Evolutionary conservation across 2,329 filamentous ascomycete genomes (phyloP).

Genomic region (Diaporthe citriasiana): DNA sequence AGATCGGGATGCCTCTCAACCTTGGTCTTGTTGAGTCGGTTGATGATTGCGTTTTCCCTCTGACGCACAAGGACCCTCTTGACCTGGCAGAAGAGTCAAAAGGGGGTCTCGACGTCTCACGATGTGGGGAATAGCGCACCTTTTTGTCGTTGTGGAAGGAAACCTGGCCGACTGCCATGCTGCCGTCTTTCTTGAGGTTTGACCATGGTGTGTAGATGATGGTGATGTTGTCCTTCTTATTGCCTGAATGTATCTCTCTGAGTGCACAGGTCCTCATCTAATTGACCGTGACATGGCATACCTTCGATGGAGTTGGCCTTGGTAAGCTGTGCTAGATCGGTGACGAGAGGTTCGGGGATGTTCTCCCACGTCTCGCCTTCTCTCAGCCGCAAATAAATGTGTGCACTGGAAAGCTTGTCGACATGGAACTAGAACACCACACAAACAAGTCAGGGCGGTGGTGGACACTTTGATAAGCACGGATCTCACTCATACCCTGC

Average conservation of each 20-base stretch:
- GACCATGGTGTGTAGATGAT: slow-evolving; percentile 97
- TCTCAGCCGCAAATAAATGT: slow-evolving; percentile 91
- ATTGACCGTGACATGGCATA: slow-evolving; percentile 50
- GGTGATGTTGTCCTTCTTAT: slow-evolving; percentile 98
- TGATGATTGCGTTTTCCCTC: slow-evolving; percentile 91
- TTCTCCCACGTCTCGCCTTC: slow-evolving; percentile 87
- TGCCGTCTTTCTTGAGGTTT: slow-evolving; percentile 94
- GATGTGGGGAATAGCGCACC: slow-evolving; percentile 50
- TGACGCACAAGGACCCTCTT: slow-evolving; percentile 84
- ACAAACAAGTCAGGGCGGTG: slow-evolving; percentile 27
- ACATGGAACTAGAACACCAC: slow-evolving; percentile 81
- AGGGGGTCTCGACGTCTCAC: background rate
- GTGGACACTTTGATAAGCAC: background rate
- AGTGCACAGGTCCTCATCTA: background rate
- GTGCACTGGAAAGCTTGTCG: slow-evolving; percentile 96
- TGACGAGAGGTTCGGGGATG: slow-evolving; percentile 80
- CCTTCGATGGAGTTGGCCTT: slow-evolving; percentile 99
- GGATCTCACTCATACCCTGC: slow-evolving; percentile 50
- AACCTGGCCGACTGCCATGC: slow-evolving; percentile 96
- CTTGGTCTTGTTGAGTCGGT: slow-evolving; percentile 97
- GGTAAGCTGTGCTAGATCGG: slow-evolving; percentile 95
- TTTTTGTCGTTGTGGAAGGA: slow-evolving; percentile 91
- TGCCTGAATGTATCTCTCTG: slow-evolving; percentile 68
- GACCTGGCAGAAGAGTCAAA: slow-evolving; percentile 63
- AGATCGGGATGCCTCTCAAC: slow-evolving; percentile 90